Evolutionary conservation across 305 asterid genomes (phyloP).

Genomic region (Striga hermonthica): DNA sequence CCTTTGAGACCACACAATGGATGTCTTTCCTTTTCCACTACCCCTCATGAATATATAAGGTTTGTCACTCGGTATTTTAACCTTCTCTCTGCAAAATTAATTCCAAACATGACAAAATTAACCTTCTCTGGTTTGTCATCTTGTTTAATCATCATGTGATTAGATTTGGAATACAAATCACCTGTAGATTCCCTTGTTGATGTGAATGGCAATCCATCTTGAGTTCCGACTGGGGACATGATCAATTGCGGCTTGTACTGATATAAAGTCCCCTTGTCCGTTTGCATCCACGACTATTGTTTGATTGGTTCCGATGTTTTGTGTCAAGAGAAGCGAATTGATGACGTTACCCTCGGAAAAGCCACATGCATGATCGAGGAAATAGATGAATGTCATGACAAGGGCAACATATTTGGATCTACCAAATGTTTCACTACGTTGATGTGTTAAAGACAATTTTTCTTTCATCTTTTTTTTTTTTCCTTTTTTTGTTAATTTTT

Average conservation of each 20-base stretch:
- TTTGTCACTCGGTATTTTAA: slow-evolving; percentile 52
- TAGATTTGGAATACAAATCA: slow-evolving; percentile 1
- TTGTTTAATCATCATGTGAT: not conserved
- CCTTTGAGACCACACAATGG: slow-evolving; percentile 55
- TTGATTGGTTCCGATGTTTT: slow-evolving; percentile 38
- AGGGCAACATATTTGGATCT: slow-evolving; percentile 25
- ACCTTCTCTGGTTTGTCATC: not conserved
- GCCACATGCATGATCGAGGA: slow-evolving; percentile 42
- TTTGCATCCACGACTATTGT: slow-evolving; percentile 51
- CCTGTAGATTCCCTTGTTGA: slow-evolving; percentile 76
- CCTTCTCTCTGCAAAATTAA: slow-evolving; percentile 59
- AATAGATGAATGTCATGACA: slow-evolving; percentile 27
- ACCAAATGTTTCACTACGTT: slow-evolving; percentile 18
- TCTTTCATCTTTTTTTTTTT: not conserved
- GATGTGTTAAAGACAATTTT: slow-evolving; percentile 36
- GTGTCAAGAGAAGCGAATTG: slow-evolving; percentile 50
- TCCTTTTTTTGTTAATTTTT: not conserved
- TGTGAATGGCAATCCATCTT: slow-evolving; percentile 61
- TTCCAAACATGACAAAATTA: not conserved
- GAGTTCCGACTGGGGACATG: slow-evolving; percentile 63
- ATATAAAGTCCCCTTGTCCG: slow-evolving; percentile 64
- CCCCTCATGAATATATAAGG: slow-evolving; percentile 78
- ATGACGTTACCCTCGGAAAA: slow-evolving; percentile 36
- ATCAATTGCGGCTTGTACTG: slow-evolving; percentile 73
- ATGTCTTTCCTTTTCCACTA: slow-evolving; percentile 58